Conservation (phyloP, 2,329 filamentous ascomycete genomes). For the Hymenoscyphus albidus region DNA sequence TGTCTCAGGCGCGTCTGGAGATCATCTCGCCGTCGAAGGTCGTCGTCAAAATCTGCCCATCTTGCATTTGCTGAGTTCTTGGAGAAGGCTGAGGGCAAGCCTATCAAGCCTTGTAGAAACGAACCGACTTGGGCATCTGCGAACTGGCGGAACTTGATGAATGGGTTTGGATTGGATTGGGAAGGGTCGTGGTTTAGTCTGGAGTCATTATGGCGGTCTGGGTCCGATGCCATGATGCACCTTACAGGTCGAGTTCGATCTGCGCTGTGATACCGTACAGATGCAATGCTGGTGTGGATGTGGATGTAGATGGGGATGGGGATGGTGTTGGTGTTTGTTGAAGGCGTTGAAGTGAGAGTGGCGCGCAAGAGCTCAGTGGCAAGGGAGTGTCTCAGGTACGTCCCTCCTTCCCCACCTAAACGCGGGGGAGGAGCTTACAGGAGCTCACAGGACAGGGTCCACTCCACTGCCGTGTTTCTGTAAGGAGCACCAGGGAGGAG, state of each 20-base stretch:
- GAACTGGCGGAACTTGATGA: constrained; percentile 33
- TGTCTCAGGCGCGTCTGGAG: constrained; percentile 23
- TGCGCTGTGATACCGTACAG: background rate
- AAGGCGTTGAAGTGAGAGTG: background rate
- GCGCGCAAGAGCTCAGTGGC: background rate
- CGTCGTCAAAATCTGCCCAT: constrained; percentile 32
- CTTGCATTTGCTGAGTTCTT: constrained; percentile 19
- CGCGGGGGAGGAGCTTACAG: background rate
- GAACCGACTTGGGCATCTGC: constrained; percentile 32
- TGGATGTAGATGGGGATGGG: background rate
- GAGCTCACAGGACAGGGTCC: too few species aligned
- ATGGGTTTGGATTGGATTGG: constrained; percentile 30
- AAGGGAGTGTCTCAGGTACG: background rate
- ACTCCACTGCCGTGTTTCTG: too few species aligned
- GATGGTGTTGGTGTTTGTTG: background rate
- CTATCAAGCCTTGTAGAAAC: constrained; percentile 34
- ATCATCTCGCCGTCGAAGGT: constrained; percentile 28
- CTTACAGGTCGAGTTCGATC: background rate
- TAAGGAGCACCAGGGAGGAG: too few species aligned
- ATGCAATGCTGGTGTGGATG: constrained; percentile 1
- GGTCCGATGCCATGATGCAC: constrained; percentile 24
- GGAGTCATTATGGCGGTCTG: constrained; percentile 21
- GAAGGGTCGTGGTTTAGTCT: constrained; percentile 9
- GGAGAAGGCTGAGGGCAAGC: constrained; percentile 33
- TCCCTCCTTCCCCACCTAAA: background rate